Evolutionary conservation across 2,329 filamentous ascomycete genomes (phyloP).

Genomic region (Zymoseptoria brevis): DNA sequence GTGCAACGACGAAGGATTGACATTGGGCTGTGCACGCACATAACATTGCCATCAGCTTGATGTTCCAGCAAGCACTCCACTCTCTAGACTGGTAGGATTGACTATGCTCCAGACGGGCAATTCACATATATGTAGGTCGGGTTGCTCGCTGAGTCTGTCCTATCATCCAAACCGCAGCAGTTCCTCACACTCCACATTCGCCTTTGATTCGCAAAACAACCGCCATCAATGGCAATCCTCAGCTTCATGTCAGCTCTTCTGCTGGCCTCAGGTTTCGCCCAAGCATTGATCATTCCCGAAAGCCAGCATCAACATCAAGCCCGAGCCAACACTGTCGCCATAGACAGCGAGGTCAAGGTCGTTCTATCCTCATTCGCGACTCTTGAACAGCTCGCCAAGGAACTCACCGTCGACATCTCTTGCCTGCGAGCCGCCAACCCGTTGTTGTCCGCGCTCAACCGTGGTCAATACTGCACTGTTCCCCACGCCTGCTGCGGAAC

Average conservation of each 20-base stretch:
- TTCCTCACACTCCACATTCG: not conserved
- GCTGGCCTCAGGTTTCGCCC: not conserved
- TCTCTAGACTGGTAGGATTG: not conserved
- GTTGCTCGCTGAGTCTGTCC: not conserved
- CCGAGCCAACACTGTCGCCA: not conserved
- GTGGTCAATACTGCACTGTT: not conserved
- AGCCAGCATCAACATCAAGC: not conserved
- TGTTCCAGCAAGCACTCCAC: not conserved
- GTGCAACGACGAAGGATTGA: not conserved
- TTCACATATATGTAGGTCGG: not conserved
- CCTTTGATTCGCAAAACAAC: not conserved
- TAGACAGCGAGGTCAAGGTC: not conserved
- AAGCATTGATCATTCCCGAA: not conserved
- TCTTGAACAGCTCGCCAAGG: not conserved
- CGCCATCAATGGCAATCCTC: not conserved
- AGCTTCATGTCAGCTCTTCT: not conserved
- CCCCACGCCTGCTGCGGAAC: conserved; percentile 1
- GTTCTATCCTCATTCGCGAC: not conserved
- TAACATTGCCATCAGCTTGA: not conserved
- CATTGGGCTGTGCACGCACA: not conserved
- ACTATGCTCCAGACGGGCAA: not conserved
- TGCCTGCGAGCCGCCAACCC: conserved; percentile 1
- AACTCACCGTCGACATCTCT: not conserved
- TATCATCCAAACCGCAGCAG: not conserved
- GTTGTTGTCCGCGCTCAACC: not conserved